Percentiles rank a stretch among this genome's conserved stretches.
Conservation (phyloP, 768 basidiomycete species). For the Mycena belliarum region DNA sequence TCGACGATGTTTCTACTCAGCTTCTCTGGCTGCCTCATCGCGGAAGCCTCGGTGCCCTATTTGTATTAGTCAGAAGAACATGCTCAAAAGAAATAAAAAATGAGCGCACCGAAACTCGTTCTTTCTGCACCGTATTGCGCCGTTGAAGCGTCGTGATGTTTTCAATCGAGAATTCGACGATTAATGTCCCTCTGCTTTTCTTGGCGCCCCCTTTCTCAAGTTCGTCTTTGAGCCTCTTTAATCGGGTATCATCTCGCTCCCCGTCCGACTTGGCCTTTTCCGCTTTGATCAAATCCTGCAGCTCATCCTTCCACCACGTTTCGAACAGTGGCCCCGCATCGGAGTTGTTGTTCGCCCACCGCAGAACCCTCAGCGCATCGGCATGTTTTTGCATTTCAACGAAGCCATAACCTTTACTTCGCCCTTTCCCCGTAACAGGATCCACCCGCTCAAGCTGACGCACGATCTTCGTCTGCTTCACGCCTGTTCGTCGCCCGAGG, state of each 20-base stretch:
- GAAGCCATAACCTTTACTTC: constrained; percentile 95
- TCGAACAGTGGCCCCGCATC: constrained; percentile 64
- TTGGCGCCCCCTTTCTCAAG: constrained; percentile 39
- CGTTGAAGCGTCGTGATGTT: constrained; percentile 88
- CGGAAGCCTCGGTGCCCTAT: constrained; percentile 14
- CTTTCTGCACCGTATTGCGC: constrained; percentile 55
- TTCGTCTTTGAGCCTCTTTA: constrained; percentile 57
- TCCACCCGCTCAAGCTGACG: constrained; percentile 90
- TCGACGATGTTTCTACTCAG: constrained; percentile 24
- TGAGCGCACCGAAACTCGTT: constrained; percentile 32
- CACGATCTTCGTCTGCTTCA: constrained; percentile 92
- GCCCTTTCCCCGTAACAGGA: constrained; percentile 80
- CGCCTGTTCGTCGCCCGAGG: constrained; percentile 39
- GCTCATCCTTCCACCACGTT: constrained; percentile 86
- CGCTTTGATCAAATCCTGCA: constrained; percentile 55
- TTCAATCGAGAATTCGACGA: constrained; percentile 97
- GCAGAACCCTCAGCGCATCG: constrained; percentile 85
- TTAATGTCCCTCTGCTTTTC: constrained; percentile 53
- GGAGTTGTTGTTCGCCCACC: constrained; percentile 93
- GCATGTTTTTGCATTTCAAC: constrained; percentile 86
- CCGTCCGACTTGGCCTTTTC: constrained; percentile 47
- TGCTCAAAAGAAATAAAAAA: neutral
- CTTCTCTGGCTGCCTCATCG: constrained; percentile 7
- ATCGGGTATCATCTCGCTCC: constrained; percentile 53
- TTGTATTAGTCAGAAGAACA: neutral